phyloP scores from a whole-genome alignment of 2,329 filamentous ascomycete species.

The Fusarium sarcochroum region DNA sequence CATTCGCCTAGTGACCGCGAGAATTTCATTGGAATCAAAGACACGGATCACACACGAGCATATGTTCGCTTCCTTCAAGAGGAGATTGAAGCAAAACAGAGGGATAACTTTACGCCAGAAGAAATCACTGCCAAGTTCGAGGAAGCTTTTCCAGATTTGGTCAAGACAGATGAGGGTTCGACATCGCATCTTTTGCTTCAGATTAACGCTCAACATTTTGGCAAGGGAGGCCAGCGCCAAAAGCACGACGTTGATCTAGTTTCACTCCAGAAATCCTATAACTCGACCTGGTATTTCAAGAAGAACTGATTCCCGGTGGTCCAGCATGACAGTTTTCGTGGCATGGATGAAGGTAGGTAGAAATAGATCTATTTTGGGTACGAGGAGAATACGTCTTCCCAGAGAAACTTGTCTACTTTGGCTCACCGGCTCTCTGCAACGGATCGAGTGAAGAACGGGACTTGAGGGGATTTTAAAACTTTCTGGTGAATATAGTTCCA shows the following conservation, averaged over 20 bases:
- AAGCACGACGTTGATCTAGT: neutral
- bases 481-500: too few relatives aligned
- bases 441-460: too few relatives aligned
- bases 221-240: neutral
- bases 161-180: neutral
- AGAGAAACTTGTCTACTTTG: too few relatives aligned
- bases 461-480: too few relatives aligned
- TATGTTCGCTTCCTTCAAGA: neutral
- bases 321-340: too few relatives aligned
- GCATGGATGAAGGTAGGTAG: too few relatives aligned
- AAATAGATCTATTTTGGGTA: too few relatives aligned
- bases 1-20: neutral
- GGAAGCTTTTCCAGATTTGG: neutral
- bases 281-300: neutral
- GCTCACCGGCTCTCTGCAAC: too few relatives aligned
- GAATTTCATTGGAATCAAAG: neutral
- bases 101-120: neutral
- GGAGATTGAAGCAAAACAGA: neutral
- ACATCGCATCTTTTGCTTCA: neutral
- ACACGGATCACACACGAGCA: neutral
- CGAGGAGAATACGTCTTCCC: too few relatives aligned
- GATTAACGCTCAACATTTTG: slow-evolving; percentile 3
- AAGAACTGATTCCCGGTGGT: neutral
- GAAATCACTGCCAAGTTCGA: neutral
- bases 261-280: neutral